phyloP scores from a whole-genome alignment of 2,329 filamentous ascomycete genomes.

The Aureobasidium sp. region DNA sequence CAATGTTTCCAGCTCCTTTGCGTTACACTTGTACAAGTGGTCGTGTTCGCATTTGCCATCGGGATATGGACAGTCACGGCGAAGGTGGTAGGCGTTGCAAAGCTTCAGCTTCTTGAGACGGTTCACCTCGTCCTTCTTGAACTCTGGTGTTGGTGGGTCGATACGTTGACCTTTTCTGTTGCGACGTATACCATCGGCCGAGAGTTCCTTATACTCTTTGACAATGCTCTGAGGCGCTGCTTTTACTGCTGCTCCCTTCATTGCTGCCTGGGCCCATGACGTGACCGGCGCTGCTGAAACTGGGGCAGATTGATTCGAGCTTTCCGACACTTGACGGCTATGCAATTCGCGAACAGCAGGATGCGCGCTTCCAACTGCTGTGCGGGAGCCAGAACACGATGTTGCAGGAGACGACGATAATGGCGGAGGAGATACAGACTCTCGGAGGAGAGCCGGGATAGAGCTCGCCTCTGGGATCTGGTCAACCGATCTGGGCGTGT shows the following conservation, averaged over 20 bases:
- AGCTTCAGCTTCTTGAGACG: slow-evolving; percentile 56
- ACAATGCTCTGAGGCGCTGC: neutral
- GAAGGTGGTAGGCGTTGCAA: slow-evolving; percentile 56
- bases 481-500: slow-evolving; percentile 18
- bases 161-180: slow-evolving; percentile 56
- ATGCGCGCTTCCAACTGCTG: neutral
- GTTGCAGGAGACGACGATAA: slow-evolving; percentile 4
- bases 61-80: slow-evolving; percentile 49
- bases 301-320: neutral
- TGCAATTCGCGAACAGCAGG: neutral
- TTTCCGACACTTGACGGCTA: neutral
- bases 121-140: slow-evolving; percentile 50
- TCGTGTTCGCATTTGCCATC: slow-evolving; percentile 49
- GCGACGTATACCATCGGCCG: slow-evolving; percentile 40
- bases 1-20: slow-evolving; percentile 47
- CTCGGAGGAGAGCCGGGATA: neutral
- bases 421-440: neutral
- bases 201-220: slow-evolving; percentile 7
- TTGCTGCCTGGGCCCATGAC: slow-evolving; percentile 7
- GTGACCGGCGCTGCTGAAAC: neutral
- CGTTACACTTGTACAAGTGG: slow-evolving; percentile 44
- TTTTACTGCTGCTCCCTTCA: slow-evolving; percentile 12
- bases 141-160: slow-evolving; percentile 42
- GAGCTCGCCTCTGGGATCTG: neutral
- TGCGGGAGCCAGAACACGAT: neutral